A percentile compares a stretch with the other conserved stretches of the same genome.
Evolutionary conservation across 805 yeast species (phyloP).

Genomic region (Starmerella apis): DNA sequence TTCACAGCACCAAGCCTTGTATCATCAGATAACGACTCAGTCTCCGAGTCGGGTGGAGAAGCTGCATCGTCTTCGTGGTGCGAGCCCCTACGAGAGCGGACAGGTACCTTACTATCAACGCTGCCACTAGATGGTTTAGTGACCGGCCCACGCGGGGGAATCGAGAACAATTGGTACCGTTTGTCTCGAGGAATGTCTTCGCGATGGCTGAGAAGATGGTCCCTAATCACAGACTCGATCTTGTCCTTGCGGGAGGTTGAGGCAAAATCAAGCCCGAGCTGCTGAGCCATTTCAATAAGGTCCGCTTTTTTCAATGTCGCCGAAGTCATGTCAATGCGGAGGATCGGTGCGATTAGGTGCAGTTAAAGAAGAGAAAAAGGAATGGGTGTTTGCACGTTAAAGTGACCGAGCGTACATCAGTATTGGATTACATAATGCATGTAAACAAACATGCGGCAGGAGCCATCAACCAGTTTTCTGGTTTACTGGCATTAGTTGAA

Average conservation of each 20-base stretch:
- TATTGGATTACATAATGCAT: conserved; percentile 1
- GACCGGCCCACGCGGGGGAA: not conserved
- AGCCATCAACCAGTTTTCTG: no score
- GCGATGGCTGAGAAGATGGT: conserved; percentile 6
- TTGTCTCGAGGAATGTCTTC: conserved; percentile 6
- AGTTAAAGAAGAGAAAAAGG: not conserved
- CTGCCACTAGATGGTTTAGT: not conserved
- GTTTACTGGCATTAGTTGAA: no score
- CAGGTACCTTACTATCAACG: not conserved
- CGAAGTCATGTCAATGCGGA: not conserved
- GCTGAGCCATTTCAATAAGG: conserved; percentile 6
- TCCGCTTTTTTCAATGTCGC: conserved; percentile 9
- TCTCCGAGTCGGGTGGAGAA: not conserved
- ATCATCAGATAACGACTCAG: not conserved
- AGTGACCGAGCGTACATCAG: not conserved
- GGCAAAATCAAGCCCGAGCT: conserved; percentile 5
- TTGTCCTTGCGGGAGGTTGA: conserved; percentile 6
- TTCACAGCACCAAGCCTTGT: not conserved
- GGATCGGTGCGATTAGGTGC: not conserved
- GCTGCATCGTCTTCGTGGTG: not conserved
- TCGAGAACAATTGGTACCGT: not conserved
- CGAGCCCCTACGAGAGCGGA: not conserved
- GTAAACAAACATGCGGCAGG: conserved; percentile 4
- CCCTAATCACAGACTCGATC: conserved; percentile 10
- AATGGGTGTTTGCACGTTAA: not conserved